phyloP scores from a whole-genome alignment of 768 basidiomycete genomes.

The Rhizopogon salebrosus region DNA sequence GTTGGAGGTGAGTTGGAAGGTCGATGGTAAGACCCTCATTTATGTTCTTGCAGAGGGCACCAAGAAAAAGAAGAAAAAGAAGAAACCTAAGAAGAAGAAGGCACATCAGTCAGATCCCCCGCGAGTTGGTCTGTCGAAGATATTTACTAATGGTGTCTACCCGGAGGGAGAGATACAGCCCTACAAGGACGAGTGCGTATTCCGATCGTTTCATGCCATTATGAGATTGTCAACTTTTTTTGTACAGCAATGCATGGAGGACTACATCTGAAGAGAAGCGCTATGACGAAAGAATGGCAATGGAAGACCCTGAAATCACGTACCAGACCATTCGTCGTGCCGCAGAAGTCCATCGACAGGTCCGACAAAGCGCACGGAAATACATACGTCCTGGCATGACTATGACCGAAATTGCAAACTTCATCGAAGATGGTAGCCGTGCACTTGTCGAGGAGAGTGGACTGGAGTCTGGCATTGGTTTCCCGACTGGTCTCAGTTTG shows the following conservation, averaged over 20 bases:
- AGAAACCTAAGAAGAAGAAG: slow-evolving; percentile 86
- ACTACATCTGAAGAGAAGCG: slow-evolving; percentile 89
- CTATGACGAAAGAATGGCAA: slow-evolving; percentile 69
- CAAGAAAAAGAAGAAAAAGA: slow-evolving; percentile 91
- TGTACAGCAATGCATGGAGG: slow-evolving; percentile 77
- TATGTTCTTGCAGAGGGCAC: slow-evolving; percentile 24
- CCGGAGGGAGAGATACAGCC: slow-evolving; percentile 90
- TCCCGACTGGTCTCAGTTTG: slow-evolving; percentile 91
- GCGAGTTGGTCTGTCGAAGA: slow-evolving; percentile 78
- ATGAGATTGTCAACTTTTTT: not conserved
- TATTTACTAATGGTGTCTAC: slow-evolving; percentile 82
- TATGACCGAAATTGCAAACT: slow-evolving; percentile 90
- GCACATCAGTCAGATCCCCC: slow-evolving; percentile 87
- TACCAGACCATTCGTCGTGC: slow-evolving; percentile 89
- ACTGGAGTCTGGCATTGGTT: slow-evolving; percentile 82
- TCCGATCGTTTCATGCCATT: not conserved
- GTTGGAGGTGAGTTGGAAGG: slow-evolving; percentile 20
- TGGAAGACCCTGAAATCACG: slow-evolving; percentile 77
- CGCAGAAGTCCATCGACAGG: slow-evolving; percentile 94
- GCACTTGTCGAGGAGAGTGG: slow-evolving; percentile 91
- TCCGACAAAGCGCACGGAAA: slow-evolving; percentile 75
- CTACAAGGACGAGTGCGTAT: slow-evolving; percentile 85
- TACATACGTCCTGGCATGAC: slow-evolving; percentile 88
- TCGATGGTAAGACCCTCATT: not conserved
- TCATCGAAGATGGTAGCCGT: slow-evolving; percentile 89